Evolutionary conservation across 1,139 yeast genomes (phyloP), one percentile per base, ranked within the genome.

Genomic region (Yamadazyma sp.): DNA sequence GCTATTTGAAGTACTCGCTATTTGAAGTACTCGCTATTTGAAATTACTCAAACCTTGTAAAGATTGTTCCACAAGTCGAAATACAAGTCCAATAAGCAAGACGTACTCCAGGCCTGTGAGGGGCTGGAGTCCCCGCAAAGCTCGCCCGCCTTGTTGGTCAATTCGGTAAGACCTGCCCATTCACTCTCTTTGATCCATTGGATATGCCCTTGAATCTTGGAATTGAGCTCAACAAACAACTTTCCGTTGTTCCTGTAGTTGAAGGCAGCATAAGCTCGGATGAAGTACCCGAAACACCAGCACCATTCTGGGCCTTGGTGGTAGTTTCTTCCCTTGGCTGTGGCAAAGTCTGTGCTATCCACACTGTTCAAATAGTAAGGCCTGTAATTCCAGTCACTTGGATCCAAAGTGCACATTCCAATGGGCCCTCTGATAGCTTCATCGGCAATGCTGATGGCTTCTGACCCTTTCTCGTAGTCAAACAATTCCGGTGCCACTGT

Each of bases 281-380:
- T 64, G 58, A 87, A 91, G 63, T 80, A 89, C 1, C 98, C 98
- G 29, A 75, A 73, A 45, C 83, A 79, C 97, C 98, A 92, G 17
- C 87, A 83, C 98, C 98, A 92, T 59, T 92, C 98, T 1, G 98
- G 98, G 2, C 98, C 98, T 64, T 92, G 98, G 61, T 92, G 98
- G 61, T 92, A 92, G 63, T 92, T 92, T 54, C 98, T 77, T 15
- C 98, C 98, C 63, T 89, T 89, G 5, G 98, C 75, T 0, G 98
- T 89, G 1, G 95, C 89, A 70, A 89, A 92, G 59, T 92, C 96
- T 7, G 75, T 79, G 39, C 78, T 80, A 55, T 92, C 98, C 35
- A 78, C 83, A 37, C 91, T 68, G 58, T 92, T 92, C 53, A 71
- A 69, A 62, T 92, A 92, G 65, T 87, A 78, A 1, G 98, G 98